Percentiles rank a stretch among this genome's conserved stretches.
phyloP scores from a whole-genome alignment of 192 early-diverging fungal species.

The Gigaspora rosea region DNA sequence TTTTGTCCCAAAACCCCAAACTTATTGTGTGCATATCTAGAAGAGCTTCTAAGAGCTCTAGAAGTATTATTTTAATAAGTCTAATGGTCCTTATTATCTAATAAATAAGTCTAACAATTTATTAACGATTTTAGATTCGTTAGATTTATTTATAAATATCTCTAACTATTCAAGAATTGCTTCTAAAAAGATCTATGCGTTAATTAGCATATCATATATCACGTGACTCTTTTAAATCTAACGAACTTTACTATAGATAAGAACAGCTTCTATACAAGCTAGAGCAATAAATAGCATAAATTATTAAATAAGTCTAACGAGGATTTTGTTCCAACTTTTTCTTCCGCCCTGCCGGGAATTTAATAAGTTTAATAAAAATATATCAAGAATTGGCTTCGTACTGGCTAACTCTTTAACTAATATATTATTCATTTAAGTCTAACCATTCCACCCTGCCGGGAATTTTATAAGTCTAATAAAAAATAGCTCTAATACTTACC shows the following conservation, averaged over 20 bases:
- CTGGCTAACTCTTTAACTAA: constrained; percentile 3
- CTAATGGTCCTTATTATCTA: too few relatives aligned
- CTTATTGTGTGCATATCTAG: too few relatives aligned
- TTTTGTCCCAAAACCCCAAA: too few relatives aligned
- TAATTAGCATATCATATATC: not conserved
- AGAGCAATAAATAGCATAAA: not conserved
- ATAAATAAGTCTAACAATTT: too few relatives aligned
- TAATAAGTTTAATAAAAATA: not conserved
- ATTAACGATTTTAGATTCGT: too few relatives aligned
- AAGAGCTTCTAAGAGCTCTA: too few relatives aligned
- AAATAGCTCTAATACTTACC: not conserved
- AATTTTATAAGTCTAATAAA: constrained; percentile 12
- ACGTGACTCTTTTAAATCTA: not conserved
- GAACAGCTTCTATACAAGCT: not conserved
- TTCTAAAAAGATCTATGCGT: not conserved
- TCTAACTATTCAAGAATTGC: constrained; percentile 35
- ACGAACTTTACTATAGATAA: not conserved
- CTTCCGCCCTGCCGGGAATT: not conserved
- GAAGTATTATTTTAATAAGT: too few relatives aligned
- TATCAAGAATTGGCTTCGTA: not conserved
- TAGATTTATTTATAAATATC: too few relatives aligned
- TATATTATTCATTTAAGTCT: constrained; percentile 17
- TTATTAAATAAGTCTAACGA: not conserved
- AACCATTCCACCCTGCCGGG: not conserved
- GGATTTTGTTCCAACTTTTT: not conserved